Evolutionary conservation across 768 basidiomycete species (phyloP), one percentile per base, ranked within the genome.

Genomic region (Tubosaeta sp.): DNA sequence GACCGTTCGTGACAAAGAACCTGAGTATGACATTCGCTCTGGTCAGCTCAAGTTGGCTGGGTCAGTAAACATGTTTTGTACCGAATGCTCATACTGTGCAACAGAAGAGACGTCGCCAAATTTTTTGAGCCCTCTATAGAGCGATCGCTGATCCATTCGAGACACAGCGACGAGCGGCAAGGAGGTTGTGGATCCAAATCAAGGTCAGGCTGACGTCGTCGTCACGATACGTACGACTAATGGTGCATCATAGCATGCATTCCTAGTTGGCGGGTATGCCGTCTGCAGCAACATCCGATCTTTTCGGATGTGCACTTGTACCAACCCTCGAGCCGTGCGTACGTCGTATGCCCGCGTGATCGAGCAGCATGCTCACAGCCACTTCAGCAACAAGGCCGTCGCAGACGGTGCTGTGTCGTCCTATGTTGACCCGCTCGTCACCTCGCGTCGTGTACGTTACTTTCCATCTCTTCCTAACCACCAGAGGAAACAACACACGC

Each of bases 241-340:
- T 29, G 29, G 29, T 6, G 5, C 29, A 2, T 29, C 29, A 11
- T 31, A 70, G 69, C 48, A 68, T 16, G 69, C 74, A 16, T 73
- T 79, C 38, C 70, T 84, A 1, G 78, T 81, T 1, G 79, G 80
- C 3, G 78, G 78, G 0, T 81, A 79, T 54, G 74, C 75, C 7
- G 27, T 16, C 11, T 45, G 2, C 48, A 75, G 73, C 19, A 9
- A 17, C n/a, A 9, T 37, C 49, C 79, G 1, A 58, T 55, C 17
- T 66, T 66, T 68, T 11, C 67, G 1, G 70, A 72, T 0, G 56
- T 79, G 3, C 64, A 70, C 7, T 61, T 83, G 6, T 70, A 72
- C 46, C 71, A 79, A 13, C 81, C 81, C 4, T 72, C 78, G 49
- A 73, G 71, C 35, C 75, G 77, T 52, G 70, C 75, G 82, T 81